A percentile compares a stretch with the other conserved stretches of the same genome.
Conservation (phyloP, 176 grass and related monocot species). For the Miscanthus lutarioriparius region DNA sequence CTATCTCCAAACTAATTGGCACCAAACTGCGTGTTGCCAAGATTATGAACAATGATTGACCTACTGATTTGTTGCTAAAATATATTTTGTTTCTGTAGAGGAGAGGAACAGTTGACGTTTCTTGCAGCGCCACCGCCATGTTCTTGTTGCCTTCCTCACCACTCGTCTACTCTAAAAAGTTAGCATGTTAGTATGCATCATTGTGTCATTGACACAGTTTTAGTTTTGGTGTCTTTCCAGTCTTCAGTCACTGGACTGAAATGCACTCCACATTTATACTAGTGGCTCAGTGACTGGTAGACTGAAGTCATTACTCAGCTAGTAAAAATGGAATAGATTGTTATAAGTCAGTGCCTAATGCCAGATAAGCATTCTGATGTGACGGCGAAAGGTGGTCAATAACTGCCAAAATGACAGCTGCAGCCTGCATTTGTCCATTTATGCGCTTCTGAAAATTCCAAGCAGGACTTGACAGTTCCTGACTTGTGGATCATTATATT, state of each 20-base stretch:
- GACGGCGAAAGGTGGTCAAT: background rate
- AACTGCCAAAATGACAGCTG: slow-evolving; percentile 3
- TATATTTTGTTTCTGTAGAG: background rate
- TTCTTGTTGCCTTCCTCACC: background rate
- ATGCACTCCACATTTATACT: background rate
- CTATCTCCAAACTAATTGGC: background rate
- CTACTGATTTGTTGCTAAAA: background rate
- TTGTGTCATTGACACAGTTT: background rate
- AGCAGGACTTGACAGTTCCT: background rate
- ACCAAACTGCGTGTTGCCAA: background rate
- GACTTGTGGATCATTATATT: background rate
- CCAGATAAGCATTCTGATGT: background rate
- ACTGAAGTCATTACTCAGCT: background rate
- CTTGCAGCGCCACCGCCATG: background rate
- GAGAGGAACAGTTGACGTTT: background rate
- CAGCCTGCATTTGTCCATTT: background rate
- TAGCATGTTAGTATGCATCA: background rate
- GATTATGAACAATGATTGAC: background rate
- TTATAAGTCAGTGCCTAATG: background rate
- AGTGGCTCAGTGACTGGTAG: background rate
- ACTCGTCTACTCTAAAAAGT: slow-evolving; percentile 1
- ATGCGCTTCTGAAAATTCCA: slow-evolving; percentile 8
- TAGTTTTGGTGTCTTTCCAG: background rate
- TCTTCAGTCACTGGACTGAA: background rate
- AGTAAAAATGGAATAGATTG: background rate